Evolutionary conservation across 345 rosid genomes (phyloP), one percentile per base, ranked within the genome.

Genomic region (Kandelia obovata): DNA sequence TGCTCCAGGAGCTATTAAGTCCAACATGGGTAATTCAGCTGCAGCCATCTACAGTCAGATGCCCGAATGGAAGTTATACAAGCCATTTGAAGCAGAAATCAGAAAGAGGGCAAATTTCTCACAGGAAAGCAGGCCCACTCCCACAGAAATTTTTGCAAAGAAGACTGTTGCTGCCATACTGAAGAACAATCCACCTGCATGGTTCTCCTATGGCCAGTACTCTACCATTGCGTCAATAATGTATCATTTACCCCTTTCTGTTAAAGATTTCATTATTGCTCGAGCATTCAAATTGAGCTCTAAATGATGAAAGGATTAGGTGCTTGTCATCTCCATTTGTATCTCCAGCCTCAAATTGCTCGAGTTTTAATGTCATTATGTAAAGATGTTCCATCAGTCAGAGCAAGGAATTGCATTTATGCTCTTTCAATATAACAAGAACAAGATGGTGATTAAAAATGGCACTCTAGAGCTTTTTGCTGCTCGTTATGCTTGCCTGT

Each of bases 61-160:
- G 92, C 95, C 98, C 0, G 91, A 94, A 72, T 86, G 85, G 88
- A 87, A 87, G 75, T 76, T 94, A 55, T 91, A 81, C 81, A 89
- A 84, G 79, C 89, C 88, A 73, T 91, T 77, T 15, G 91, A 84
- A 77, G 79, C 69, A 49, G 87, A 74, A 27, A 89, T 88, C 70
- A 78, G 73, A 57, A 83, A 76, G 26, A 84, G 97, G 56, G 89
- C 92, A 7, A 32, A 73, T 35, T 35, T 87, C 46, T 88, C 91
- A 9, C 96, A 89, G 73, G 75, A 71, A 76, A 31, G 30, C 58
- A 83, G 68, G 71, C 77, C 89, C 21, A 87, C 95, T 61, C 88
- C 98, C 19, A 62, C 91, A 0, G 92, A 91, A 39, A 85, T 82
- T 73, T 94, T 94, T 62, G 95, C 98, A 5, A 83, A 61, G 72